A percentile compares a stretch with the other conserved stretches of the same genome.
phyloP scores from a whole-genome alignment of 2,329 filamentous ascomycete genomes.

The Arthrobotrys iridis region DNA sequence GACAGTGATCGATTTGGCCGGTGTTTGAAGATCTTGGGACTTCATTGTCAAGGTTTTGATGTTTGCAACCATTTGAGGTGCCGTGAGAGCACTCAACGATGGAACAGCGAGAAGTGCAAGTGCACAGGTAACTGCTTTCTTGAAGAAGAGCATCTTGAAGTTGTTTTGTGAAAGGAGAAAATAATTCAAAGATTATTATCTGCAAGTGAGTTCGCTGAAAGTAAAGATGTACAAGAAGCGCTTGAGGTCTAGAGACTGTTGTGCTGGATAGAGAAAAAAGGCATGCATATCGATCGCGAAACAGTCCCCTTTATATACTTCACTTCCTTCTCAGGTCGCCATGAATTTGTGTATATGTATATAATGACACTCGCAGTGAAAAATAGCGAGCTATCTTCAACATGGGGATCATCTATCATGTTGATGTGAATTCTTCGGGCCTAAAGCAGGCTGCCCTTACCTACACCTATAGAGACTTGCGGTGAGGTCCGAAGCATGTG shows the following conservation, averaged over 20 bases:
- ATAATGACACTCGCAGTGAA: not conserved
- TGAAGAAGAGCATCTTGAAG: constrained; percentile 56
- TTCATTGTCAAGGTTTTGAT: constrained; percentile 57
- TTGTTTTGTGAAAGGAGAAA: not conserved
- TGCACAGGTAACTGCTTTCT: constrained; percentile 35
- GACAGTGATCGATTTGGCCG: constrained; percentile 58
- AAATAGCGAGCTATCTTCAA: not conserved
- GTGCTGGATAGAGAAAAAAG: constrained; percentile 7
- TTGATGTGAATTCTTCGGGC: no score
- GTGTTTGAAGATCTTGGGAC: constrained; percentile 58
- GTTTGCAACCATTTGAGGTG: constrained; percentile 56
- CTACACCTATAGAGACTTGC: no score
- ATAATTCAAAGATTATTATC: no score
- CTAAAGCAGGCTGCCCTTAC: no score
- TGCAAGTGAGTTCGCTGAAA: not conserved
- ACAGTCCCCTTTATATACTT: not conserved
- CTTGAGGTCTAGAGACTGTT: not conserved
- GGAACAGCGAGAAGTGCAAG: constrained; percentile 54
- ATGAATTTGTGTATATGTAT: not conserved
- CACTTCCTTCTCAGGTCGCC: not conserved
- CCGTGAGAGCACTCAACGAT: constrained; percentile 51
- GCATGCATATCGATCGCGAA: not conserved
- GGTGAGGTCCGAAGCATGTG: not conserved
- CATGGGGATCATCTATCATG: not conserved
- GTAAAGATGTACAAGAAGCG: not conserved